A percentile compares a stretch with the other conserved stretches of the same genome.
These are phyloP conservation scores for Amesomyces nigricolor DNA, from an alignment of 2,329 filamentous ascomycete genomes.

Conservation along the genomic window DNA sequence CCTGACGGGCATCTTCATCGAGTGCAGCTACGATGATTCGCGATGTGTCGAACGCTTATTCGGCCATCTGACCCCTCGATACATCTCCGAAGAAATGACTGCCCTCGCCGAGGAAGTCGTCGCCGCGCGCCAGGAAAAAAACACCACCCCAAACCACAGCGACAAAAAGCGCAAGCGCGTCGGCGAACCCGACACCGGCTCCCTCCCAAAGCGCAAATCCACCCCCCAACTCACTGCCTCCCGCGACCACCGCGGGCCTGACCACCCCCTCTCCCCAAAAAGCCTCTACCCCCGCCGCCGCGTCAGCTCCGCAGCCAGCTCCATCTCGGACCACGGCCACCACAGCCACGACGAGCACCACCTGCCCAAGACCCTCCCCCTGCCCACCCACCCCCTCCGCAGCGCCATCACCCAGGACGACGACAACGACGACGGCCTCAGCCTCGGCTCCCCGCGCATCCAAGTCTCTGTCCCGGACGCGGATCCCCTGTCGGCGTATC, in stretches of 20 bases:
- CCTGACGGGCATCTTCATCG: conserved; percentile 81
- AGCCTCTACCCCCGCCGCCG: conserved; percentile 5
- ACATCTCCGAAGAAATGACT: conserved; percentile 72
- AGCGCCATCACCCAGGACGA: not conserved
- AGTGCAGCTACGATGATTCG: conserved; percentile 86
- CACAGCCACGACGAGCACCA: conserved; percentile 14
- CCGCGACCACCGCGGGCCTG: conserved; percentile 21
- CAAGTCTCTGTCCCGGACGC: not conserved
- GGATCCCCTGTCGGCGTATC: not conserved
- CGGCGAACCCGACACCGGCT: conserved; percentile 35
- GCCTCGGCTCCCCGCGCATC: not conserved
- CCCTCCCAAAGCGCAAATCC: conserved; percentile 20
- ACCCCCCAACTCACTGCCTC: conserved; percentile 15
- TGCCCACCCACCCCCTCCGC: conserved; percentile 6
- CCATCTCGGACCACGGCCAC: conserved; percentile 16
- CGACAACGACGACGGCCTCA: not conserved
- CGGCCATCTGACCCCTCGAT: conserved; percentile 80
- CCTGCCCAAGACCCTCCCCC: not conserved
- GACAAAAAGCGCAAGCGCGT: conserved; percentile 58
- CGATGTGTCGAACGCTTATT: conserved; percentile 74
- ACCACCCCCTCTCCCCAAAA: conserved; percentile 13
- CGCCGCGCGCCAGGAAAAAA: conserved; percentile 35
- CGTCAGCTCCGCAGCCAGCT: conserved; percentile 5
- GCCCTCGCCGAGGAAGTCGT: conserved; percentile 66
- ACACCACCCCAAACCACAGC: conserved; percentile 12